phyloP scores from a whole-genome alignment of 768 basidiomycete species.

The Phaeotremella fagi region DNA sequence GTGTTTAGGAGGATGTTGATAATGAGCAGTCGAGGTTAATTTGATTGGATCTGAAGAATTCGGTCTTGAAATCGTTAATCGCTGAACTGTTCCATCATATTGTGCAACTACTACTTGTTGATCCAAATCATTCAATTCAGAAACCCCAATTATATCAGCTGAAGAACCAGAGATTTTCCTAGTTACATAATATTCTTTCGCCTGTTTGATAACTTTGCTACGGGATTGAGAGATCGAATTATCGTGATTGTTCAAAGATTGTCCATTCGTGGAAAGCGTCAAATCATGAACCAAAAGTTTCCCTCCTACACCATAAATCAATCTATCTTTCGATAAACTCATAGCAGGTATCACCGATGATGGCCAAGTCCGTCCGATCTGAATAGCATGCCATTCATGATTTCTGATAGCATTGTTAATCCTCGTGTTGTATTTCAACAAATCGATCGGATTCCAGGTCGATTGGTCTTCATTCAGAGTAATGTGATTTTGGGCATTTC shows the following conservation, averaged over 20 bases:
- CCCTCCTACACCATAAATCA: constrained; percentile 30
- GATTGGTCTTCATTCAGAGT: constrained; percentile 10
- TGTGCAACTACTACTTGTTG: constrained; percentile 25
- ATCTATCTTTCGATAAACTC: constrained; percentile 13
- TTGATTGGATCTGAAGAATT: neutral
- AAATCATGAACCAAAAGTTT: constrained; percentile 29
- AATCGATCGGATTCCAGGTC: constrained; percentile 14
- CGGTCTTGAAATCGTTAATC: neutral
- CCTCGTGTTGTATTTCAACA: constrained; percentile 13
- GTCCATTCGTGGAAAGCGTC: no score
- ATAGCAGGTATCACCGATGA: constrained; percentile 30
- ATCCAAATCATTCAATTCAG: constrained; percentile 2
- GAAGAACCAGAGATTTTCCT: constrained; percentile 12
- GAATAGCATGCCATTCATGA: constrained; percentile 28
- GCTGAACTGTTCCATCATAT: constrained; percentile 34
- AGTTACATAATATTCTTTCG: constrained; percentile 23
- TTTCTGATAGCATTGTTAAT: constrained; percentile 8
- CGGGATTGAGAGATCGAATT: neutral
- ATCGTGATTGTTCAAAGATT: neutral
- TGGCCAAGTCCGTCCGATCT: constrained; percentile 32
- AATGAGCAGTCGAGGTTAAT: constrained; percentile 21
- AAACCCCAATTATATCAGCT: constrained; percentile 33
- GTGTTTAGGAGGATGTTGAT: constrained; percentile 7
- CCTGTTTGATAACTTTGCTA: constrained; percentile 11
- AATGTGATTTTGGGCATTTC: constrained; percentile 19